These are phyloP conservation scores for Acanthochlamys bracteata DNA, from an alignment of 106 monocot species.

Conservation along the genomic window DNA sequence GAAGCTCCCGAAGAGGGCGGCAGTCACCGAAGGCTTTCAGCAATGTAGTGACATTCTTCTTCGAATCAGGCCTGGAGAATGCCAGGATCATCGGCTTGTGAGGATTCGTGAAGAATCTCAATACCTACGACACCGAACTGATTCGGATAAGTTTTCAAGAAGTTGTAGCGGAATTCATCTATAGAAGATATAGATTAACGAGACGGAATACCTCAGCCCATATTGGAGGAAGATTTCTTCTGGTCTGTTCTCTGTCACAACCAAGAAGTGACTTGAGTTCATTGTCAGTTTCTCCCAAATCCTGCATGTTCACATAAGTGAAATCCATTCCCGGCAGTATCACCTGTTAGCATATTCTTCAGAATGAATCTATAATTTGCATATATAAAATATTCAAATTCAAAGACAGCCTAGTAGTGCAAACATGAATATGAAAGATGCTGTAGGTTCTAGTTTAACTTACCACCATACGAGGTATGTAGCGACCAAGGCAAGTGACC, in stretches of 20 bases:
- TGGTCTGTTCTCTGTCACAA: conserved; percentile 23
- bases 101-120: conserved; percentile 70
- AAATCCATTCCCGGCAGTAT: conserved; percentile 82
- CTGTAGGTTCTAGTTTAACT: no score
- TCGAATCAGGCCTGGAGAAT: conserved; percentile 64
- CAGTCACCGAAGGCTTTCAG: conserved; percentile 67
- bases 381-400: no score
- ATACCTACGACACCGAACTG: conserved; percentile 20
- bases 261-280: conserved; percentile 38
- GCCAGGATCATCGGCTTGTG: conserved; percentile 88
- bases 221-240: conserved; percentile 46
- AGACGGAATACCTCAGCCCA: conserved; percentile 53
- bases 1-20: conserved; percentile 52
- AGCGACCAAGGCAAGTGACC: no score
- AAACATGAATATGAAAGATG: no score
- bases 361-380: not conserved
- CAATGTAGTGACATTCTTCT: conserved; percentile 71
- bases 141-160: not conserved
- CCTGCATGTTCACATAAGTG: conserved; percentile 46
- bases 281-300: conserved; percentile 35
- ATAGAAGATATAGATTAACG: not conserved
- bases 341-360: conserved; percentile 21
- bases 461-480: no score
- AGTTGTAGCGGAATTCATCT: not conserved
- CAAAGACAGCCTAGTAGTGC: no score